Evolutionary conservation across 2,329 filamentous ascomycete species (phyloP), one percentile per base, ranked within the genome.

Genomic region (Paecilomyces variotii): DNA sequence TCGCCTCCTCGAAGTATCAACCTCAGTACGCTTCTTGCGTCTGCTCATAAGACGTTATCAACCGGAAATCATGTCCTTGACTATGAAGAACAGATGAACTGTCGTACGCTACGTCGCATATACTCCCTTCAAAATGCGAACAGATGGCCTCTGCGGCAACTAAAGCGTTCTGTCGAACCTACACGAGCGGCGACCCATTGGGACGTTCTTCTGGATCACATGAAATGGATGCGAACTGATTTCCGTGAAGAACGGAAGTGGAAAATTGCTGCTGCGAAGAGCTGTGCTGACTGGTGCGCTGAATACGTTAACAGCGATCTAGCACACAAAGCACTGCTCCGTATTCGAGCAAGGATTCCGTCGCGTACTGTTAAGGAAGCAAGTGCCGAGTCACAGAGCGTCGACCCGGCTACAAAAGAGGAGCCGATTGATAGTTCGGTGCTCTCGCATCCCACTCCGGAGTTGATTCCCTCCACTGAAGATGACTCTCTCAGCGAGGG

Each of bases 151-250:
- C 75, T 99, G 53, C 84, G 93, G 56, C 94, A 99, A 69, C 86
- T 92, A 51, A 90, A 95, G 69, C 88, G 91, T 58, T 89, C 87
- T 45, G 82, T 86, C 1, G 94, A 99, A 72, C 92, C 93, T 3
- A 81, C 84, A 3, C 84, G 91, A 39, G 87, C 87, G 19, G 82
- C 84, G 0, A 87, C 88, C 1, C 93, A 97, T 65, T 90, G 87
- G 84, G 94, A 99, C 74, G 82, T 93, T 56, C 73, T 97, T 57
- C 78, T 99, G 32, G 84, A 91, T 65, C 92, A 99, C 77, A 90
- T 93, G 84, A 96, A 92, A 72, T 97, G 93, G 93, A 95, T 99
- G 90, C 85, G 92, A 55, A 97, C 91, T 1, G 94, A 99, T 74
- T 97, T 97, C 68, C 84, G 89, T 56, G 90, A 97, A 74, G 94